Conservation (phyloP, 2,329 filamentous ascomycete genomes). For the Nannizziopsis barbatae region DNA sequence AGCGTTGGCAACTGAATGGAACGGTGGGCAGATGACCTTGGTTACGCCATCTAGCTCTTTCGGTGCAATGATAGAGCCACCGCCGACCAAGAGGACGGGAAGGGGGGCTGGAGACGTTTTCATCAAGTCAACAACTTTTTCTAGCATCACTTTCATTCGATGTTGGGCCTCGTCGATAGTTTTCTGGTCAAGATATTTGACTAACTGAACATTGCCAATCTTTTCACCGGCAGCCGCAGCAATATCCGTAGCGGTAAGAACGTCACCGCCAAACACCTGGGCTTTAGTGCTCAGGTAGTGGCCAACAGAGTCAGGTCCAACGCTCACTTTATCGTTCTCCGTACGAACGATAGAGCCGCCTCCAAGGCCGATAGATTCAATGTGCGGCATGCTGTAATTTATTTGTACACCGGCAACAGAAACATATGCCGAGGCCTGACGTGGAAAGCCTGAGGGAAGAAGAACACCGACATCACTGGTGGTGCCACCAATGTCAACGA, state of each 20-base stretch:
- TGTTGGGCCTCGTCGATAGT: slow-evolving; percentile 15
- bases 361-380: slow-evolving; percentile 47
- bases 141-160: slow-evolving; percentile 38
- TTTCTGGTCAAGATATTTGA: slow-evolving; percentile 15
- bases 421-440: slow-evolving; percentile 48
- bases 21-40: slow-evolving; percentile 40
- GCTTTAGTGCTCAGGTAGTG: slow-evolving; percentile 40
- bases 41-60: slow-evolving; percentile 39
- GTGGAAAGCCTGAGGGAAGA: slow-evolving; percentile 48
- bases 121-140: slow-evolving; percentile 44
- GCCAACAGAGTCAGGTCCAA: slow-evolving; percentile 50
- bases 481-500: slow-evolving; percentile 51
- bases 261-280: slow-evolving; percentile 44
- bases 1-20: slow-evolving; percentile 46
- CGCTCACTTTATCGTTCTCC: slow-evolving; percentile 26
- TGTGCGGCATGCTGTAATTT: slow-evolving; percentile 48
- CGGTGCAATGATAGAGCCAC: slow-evolving; percentile 43
- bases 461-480: slow-evolving; percentile 51
- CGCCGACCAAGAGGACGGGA: slow-evolving; percentile 45
- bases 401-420: slow-evolving; percentile 49
- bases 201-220: slow-evolving; percentile 18
- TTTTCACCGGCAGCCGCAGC: slow-evolving; percentile 21
- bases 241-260: slow-evolving; percentile 45
- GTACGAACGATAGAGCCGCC: slow-evolving; percentile 41
- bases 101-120: slow-evolving; percentile 44